Evolutionary conservation across 768 basidiomycete species (phyloP).

Genomic region (Cystofilobasidium ferigula): DNA sequence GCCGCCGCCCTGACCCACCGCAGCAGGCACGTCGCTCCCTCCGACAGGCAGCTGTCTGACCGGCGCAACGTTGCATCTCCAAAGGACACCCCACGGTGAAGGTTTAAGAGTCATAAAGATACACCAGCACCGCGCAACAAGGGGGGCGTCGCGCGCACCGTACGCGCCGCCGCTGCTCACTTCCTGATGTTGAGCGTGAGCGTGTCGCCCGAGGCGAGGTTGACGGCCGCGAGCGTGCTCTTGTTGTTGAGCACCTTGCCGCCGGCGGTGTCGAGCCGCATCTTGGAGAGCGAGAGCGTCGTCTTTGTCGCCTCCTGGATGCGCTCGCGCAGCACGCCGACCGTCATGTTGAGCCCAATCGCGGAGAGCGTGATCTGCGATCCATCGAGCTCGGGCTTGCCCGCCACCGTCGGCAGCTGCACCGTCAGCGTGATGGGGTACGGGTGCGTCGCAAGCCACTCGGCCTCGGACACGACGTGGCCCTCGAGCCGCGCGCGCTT

Average conservation of each 20-base stretch:
- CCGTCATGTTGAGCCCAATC: slow-evolving; percentile 67
- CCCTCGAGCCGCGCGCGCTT: slow-evolving; percentile 82
- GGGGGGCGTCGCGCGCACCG: no score
- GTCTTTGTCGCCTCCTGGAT: slow-evolving; percentile 69
- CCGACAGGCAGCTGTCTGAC: no score
- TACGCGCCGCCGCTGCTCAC: neutral
- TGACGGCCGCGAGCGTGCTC: slow-evolving; percentile 71
- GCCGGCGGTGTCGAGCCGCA: slow-evolving; percentile 47
- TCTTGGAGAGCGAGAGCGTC: slow-evolving; percentile 64
- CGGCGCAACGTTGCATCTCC: no score
- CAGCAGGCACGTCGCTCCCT: no score
- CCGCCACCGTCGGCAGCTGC: slow-evolving; percentile 68
- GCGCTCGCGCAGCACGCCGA: slow-evolving; percentile 81
- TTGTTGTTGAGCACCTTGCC: slow-evolving; percentile 81
- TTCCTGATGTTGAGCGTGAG: slow-evolving; percentile 60
- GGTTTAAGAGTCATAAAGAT: no score
- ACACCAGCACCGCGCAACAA: no score
- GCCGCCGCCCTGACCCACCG: no score
- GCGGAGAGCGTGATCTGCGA: slow-evolving; percentile 58
- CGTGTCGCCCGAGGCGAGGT: slow-evolving; percentile 81
- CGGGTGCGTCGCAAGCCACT: slow-evolving; percentile 85
- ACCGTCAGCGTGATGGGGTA: slow-evolving; percentile 77
- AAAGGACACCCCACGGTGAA: no score
- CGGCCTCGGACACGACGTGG: slow-evolving; percentile 45
- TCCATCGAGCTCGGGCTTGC: slow-evolving; percentile 79